A percentile compares a stretch with the other conserved stretches of the same genome.
phyloP scores from a whole-genome alignment of 345 rosid genomes.

The Sisymbrium irio region DNA sequence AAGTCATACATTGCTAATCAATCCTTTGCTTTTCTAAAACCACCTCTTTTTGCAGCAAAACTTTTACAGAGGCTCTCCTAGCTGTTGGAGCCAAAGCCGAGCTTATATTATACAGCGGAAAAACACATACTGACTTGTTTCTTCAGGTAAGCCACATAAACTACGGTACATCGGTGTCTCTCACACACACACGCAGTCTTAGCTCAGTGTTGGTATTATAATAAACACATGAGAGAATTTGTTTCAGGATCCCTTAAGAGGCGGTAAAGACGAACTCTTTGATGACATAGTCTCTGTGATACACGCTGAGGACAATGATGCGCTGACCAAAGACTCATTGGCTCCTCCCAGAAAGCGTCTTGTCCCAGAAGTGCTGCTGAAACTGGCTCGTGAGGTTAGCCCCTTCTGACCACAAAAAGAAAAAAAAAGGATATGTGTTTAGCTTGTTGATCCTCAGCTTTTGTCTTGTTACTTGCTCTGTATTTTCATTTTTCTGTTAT shows the following conservation, averaged over 20 bases:
- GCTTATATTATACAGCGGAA: constrained; percentile 65
- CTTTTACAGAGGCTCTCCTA: constrained; percentile 57
- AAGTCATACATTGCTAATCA: background rate
- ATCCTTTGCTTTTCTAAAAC: background rate
- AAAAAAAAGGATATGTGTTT: background rate
- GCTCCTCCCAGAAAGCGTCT: constrained; percentile 85
- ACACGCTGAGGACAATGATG: constrained; percentile 64
- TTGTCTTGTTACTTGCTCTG: background rate
- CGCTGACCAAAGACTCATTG: constrained; percentile 54
- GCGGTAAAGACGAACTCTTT: constrained; percentile 80
- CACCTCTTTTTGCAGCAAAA: constrained; percentile 49
- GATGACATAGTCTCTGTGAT: constrained; percentile 67
- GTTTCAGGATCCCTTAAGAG: constrained; percentile 89
- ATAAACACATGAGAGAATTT: background rate
- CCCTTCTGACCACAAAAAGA: constrained; percentile 57
- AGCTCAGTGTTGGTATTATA: background rate
- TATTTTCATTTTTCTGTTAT: background rate
- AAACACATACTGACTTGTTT: constrained; percentile 90
- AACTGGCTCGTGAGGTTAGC: constrained; percentile 72
- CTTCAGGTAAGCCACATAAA: constrained; percentile 61
- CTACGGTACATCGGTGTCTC: background rate
- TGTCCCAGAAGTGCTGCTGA: constrained; percentile 69
- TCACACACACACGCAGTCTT: background rate
- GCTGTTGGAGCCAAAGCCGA: constrained; percentile 62
- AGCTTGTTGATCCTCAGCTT: background rate